phyloP scores from a whole-genome alignment of 352 stramenopile species.

The Globisporangium paroecandrum region DNA sequence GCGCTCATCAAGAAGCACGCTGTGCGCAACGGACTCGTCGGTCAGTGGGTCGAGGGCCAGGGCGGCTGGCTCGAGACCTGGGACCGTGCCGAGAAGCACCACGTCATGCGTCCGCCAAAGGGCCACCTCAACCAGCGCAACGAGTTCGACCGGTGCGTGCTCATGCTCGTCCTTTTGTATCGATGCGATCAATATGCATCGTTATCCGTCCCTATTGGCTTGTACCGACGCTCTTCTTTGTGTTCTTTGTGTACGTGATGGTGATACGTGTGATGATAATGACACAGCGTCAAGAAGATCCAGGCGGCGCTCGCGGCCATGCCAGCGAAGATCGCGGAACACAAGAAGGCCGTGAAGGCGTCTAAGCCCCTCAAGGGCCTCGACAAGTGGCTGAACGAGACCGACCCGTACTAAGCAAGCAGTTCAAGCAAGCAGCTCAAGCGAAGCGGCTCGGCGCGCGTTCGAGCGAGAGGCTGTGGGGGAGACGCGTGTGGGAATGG shows the following conservation, averaged over 20 bases:
- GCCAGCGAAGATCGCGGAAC: slow-evolving; percentile 81
- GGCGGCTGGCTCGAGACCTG: slow-evolving; percentile 79
- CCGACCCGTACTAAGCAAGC: slow-evolving; percentile 59
- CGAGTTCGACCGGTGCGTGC: slow-evolving; percentile 70
- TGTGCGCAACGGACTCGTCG: slow-evolving; percentile 59
- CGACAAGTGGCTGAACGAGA: slow-evolving; percentile 88
- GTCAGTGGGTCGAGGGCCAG: slow-evolving; percentile 73
- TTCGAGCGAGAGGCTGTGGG: background rate
- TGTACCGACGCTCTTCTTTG: background rate
- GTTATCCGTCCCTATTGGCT: background rate
- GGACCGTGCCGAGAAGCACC: slow-evolving; percentile 79
- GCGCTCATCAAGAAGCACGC: slow-evolving; percentile 85
- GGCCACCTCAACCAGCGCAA: slow-evolving; percentile 78
- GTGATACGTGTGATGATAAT: background rate
- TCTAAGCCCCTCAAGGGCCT: slow-evolving; percentile 84
- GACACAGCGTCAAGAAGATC: slow-evolving; percentile 75
- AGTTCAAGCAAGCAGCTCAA: background rate
- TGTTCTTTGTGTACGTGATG: background rate
- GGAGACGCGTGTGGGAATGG: background rate
- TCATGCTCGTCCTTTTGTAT: background rate
- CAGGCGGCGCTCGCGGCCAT: slow-evolving; percentile 78
- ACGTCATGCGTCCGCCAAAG: slow-evolving; percentile 82
- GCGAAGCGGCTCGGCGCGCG: background rate
- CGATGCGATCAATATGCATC: background rate
- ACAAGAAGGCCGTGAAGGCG: slow-evolving; percentile 82